Base-by-base conservation (phyloP, 1,139 yeast species). In the Zygosaccharomyces sapae region DNA sequence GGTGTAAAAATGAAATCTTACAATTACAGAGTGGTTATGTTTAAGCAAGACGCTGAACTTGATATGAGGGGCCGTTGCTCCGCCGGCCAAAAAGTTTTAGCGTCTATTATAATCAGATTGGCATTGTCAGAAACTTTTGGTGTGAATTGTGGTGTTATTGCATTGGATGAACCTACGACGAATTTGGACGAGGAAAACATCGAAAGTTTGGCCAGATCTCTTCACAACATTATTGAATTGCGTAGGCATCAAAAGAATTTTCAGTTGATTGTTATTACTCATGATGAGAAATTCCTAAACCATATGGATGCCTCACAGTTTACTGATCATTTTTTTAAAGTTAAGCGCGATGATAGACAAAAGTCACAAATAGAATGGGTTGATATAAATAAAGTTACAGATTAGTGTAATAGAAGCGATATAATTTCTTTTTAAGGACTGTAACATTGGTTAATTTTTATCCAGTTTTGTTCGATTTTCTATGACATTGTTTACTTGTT, bases 11-110 rank as follows among this genome's bases (percentile, higher is more conserved):
- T 81, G 46, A 71, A 92, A 47, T 79, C 95, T 0, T 90, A 90
- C 66, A 90, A 92, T 63, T 92, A 92, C 64, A 75, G 97, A 36
- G 97, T 94, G 19, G 96, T 92, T 13, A 94, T 94, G 98, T 81
- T 82, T 52, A 94, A 94, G 63, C 88, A 86, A 57, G 94, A 86
- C 46, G 85, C 82, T 1, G 98, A 92, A 65, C 71, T 94, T 41
- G 99, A 94, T 62, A 94, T 94, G 99, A 77, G 98, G 55, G 99
- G 98, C 0, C 72, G 98, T 48, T 94, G 99, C 66, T 88, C 97
- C 2, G 98, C 98, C 0, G 99, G 99, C 1, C 99, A 94, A 66
- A 88, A 89, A 63, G 97, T 94, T 1, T 71, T 94, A 47, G 96
- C 98, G 0, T 84, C 95, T 47, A 89, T 94, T 45, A 81, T 94